phyloP scores from a whole-genome alignment of 805 yeast species.

The Huiozyma sinensis region DNA sequence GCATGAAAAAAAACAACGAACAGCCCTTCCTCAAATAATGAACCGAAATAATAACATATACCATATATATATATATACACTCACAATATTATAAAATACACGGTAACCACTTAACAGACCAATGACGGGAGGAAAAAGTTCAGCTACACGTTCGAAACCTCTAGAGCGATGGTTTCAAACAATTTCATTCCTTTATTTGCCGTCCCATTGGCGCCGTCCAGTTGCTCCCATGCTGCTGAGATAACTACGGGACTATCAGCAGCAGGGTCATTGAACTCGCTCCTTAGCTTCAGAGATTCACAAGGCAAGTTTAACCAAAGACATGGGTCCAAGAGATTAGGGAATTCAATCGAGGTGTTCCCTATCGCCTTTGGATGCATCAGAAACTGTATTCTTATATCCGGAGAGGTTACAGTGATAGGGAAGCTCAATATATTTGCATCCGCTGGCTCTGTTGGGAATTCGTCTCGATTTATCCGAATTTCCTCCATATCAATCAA shows the following conservation, averaged over 20 bases:
- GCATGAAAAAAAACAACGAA: background rate
- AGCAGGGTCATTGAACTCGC: constrained; percentile 5
- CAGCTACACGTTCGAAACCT: too few species aligned
- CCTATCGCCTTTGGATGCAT: background rate
- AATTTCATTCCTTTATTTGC: constrained; percentile 39
- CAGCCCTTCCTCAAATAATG: too few species aligned
- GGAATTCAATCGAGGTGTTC: background rate
- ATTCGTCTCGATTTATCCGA: background rate
- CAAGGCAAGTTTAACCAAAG: constrained; percentile 37
- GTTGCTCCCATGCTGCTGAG: constrained; percentile 34
- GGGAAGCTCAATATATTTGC: background rate
- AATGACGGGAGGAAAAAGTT: too few species aligned
- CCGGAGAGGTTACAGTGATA: constrained; percentile 3
- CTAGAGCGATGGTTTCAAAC: constrained; percentile 32
- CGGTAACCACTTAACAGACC: too few species aligned
- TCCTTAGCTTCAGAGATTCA: constrained; percentile 26
- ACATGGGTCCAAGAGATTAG: constrained; percentile 11
- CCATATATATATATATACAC: background rate
- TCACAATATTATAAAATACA: too few species aligned
- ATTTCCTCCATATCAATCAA: constrained; percentile 1
- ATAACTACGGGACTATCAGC: constrained; percentile 3
- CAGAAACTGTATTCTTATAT: constrained; percentile 20
- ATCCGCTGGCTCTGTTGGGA: background rate
- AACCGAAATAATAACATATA: background rate
- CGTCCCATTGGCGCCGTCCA: constrained; percentile 64